Evolutionary conservation across 768 basidiomycete genomes (phyloP).

Genomic region (Rhodotorula paludigena): DNA sequence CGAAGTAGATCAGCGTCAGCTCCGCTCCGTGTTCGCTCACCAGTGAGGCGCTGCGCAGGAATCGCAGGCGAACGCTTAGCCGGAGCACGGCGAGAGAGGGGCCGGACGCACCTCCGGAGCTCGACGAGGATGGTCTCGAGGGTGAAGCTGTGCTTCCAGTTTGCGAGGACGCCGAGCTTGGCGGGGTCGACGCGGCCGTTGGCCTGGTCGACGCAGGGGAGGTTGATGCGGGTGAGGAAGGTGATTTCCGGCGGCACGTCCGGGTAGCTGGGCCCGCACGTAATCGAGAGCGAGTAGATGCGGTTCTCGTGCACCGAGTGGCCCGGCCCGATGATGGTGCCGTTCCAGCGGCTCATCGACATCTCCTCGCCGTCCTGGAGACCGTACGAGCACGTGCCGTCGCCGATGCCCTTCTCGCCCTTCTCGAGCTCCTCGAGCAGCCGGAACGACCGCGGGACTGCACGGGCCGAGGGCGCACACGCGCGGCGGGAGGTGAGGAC

Average conservation of each 20-base stretch:
- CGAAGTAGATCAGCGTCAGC: background rate
- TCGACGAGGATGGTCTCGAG: conserved; percentile 89
- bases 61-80: background rate
- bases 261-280: conserved; percentile 70
- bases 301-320: conserved; percentile 98
- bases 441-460: conserved; percentile 94
- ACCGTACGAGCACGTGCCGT: conserved; percentile 95
- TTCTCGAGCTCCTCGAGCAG: conserved; percentile 98
- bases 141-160: conserved; percentile 70
- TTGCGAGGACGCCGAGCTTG: conserved; percentile 65
- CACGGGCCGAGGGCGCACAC: too few relatives aligned
- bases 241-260: conserved; percentile 72
- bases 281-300: conserved; percentile 90
- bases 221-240: conserved; percentile 83
- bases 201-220: conserved; percentile 75
- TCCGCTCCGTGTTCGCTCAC: background rate
- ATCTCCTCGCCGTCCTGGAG: conserved; percentile 93
- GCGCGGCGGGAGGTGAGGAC: background rate
- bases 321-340: conserved; percentile 96
- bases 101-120: conserved; percentile 68
- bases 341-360: conserved; percentile 97
- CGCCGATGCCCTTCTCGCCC: conserved; percentile 98
- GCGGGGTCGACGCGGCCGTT: conserved; percentile 72
- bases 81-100: too few relatives aligned
- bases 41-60: too few relatives aligned